Conservation (phyloP, 2,329 filamentous ascomycete species). For the Penicillium sp. region DNA sequence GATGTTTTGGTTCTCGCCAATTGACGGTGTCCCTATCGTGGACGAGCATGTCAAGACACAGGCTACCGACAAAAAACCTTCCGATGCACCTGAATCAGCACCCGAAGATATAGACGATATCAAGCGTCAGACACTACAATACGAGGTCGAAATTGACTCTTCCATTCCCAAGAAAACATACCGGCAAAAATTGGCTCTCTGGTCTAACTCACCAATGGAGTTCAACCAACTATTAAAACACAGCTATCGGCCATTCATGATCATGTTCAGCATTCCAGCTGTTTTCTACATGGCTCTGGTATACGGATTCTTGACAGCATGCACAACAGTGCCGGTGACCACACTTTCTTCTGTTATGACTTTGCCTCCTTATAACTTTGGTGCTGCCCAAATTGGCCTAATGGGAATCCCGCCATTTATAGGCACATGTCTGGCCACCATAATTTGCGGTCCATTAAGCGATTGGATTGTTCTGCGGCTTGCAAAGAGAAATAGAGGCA, state of each 20-base stretch:
- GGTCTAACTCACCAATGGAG: constrained; percentile 17
- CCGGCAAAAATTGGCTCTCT: constrained; percentile 41
- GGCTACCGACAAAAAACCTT: background rate
- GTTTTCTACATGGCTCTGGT: constrained; percentile 42
- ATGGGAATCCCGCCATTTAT: constrained; percentile 44
- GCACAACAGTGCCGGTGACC: constrained; percentile 39
- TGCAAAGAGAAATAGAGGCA: constrained; percentile 37
- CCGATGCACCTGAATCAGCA: background rate
- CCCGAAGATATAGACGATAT: background rate
- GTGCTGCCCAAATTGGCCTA: constrained; percentile 36
- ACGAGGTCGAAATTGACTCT: constrained; percentile 8
- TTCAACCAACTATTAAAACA: constrained; percentile 20
- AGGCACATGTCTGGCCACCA: constrained; percentile 37
- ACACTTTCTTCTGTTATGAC: constrained; percentile 38
- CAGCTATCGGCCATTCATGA: constrained; percentile 29
- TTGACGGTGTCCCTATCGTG: constrained; percentile 2
- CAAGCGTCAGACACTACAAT: background rate
- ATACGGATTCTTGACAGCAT: constrained; percentile 41
- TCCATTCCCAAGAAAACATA: constrained; percentile 33
- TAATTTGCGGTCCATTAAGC: constrained; percentile 35
- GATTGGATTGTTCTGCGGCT: constrained; percentile 39
- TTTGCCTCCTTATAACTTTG: constrained; percentile 42
- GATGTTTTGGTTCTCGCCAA: constrained; percentile 13
- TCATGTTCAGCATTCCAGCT: constrained; percentile 50
- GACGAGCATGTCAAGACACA: background rate